Evolutionary conservation across 306 rosid species (phyloP).

Genomic region (Gastrolobium bilobum): DNA sequence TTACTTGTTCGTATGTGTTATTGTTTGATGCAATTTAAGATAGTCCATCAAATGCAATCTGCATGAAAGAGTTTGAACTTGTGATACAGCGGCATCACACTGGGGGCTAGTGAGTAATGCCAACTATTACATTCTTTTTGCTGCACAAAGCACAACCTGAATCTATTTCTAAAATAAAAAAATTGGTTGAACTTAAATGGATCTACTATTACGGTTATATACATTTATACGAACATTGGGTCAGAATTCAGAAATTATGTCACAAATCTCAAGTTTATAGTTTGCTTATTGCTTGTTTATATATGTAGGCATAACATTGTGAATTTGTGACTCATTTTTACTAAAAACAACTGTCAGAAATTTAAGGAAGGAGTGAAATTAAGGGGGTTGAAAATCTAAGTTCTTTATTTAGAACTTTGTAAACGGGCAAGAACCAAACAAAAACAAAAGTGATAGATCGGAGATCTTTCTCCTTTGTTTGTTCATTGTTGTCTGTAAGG

Average conservation of each 20-base stretch:
- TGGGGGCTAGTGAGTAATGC: background rate
- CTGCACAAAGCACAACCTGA: background rate
- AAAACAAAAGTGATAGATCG: background rate
- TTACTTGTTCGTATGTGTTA: background rate
- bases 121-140: background rate
- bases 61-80: slow-evolving; percentile 29
- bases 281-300: background rate
- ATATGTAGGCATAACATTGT: background rate
- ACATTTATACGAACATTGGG: background rate
- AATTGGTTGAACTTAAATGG: background rate
- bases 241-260: slow-evolving; percentile 12
- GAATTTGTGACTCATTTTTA: background rate
- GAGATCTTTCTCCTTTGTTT: background rate
- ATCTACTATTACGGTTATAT: background rate
- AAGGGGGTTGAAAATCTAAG: too few relatives aligned
- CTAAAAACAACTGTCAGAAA: background rate
- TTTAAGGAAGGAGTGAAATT: background rate
- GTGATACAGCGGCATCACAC: slow-evolving; percentile 12
- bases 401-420: too few relatives aligned
- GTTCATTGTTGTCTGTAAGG: background rate
- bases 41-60: slow-evolving; percentile 15
- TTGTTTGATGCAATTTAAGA: slow-evolving; percentile 26
- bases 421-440: background rate
- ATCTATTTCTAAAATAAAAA: background rate
- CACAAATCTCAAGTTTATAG: slow-evolving; percentile 7